phyloP scores from a whole-genome alignment of 2,329 filamentous ascomycete genomes.

The Teratosphaeriaceae sp. region DNA sequence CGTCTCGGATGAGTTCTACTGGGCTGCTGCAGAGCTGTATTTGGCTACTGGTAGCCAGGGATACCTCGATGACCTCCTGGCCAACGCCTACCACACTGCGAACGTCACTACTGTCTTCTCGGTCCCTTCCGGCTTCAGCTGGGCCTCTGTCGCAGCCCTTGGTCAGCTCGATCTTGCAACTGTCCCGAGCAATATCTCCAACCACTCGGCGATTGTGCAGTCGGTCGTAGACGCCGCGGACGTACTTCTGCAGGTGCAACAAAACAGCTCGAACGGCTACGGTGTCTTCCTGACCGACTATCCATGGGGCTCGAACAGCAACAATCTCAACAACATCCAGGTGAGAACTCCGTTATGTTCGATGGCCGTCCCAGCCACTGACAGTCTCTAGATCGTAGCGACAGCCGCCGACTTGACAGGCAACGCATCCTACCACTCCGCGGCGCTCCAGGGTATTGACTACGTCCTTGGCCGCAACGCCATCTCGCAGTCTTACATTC shows the following conservation, averaged over 20 bases:
- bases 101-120: slow-evolving; percentile 5
- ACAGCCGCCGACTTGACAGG: slow-evolving; percentile 6
- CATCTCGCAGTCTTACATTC: slow-evolving; percentile 7
- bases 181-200: slow-evolving; percentile 5
- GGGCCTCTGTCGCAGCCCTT: slow-evolving; percentile 5
- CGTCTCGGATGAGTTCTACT: slow-evolving; percentile 9
- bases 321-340: slow-evolving; percentile 7
- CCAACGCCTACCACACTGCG: slow-evolving; percentile 7
- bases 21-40: slow-evolving; percentile 8
- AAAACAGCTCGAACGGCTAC: slow-evolving; percentile 8
- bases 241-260: slow-evolving; percentile 5
- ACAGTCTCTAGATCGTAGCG: slow-evolving; percentile 5
- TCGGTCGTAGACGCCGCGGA: slow-evolving; percentile 9
- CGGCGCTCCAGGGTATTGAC: slow-evolving; percentile 6
- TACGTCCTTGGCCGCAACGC: slow-evolving; percentile 10
- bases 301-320: slow-evolving; percentile 9
- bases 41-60: not conserved
- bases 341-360: not conserved
- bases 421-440: slow-evolving; percentile 6
- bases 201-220: slow-evolving; percentile 5
- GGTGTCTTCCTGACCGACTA: slow-evolving; percentile 6
- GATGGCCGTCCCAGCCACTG: no score
- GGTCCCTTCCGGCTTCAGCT: slow-evolving; percentile 6
- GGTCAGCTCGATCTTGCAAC: slow-evolving; percentile 6
- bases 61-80: slow-evolving; percentile 5